Base-by-base conservation (phyloP, 805 yeast genomes). In the Sugiyamaella chiloensis region DNA sequence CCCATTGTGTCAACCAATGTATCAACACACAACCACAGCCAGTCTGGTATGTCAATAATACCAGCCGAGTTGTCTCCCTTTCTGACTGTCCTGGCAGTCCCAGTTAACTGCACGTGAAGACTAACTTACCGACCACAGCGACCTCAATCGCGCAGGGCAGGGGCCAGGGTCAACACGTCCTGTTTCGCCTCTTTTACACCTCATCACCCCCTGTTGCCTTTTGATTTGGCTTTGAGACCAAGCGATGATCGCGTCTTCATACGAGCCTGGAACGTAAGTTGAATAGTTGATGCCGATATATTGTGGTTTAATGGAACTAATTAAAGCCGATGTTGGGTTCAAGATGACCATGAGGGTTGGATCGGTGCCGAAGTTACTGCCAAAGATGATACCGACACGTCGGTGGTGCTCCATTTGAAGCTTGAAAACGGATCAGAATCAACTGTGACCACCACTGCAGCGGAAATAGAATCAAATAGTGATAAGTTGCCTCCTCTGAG, bases 401-500 rank as follows among this genome's bases (percentile, higher is more conserved):
- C 75, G 57, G 74, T 74, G 52, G 63, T 66, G 34, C 65, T 85
- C 42, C 75, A 68, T 46, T 70, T 86, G 34, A 70, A 66, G 24
- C 62, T 76, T n/a, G 89, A 81, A 50, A 65, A 68, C 51, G 81
- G 76, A 7, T 43, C 49, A 4, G 55, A 52, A 17, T 42, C 46
- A 27, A 47, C 55, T 5, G 51, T 61, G 30, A 53, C 53, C 6
- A 60, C 60, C 41, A 45, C 63, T 16, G 51, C 42, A 24, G 52
- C 40, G 7, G 63, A 35, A 52, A 61, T 56, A 60, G 81, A 54
- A 69, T 70, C 55, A 53, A 63, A 66, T 47, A 76, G 76, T 42
- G 77, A 81, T 46, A 76, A 76, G 45, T 72, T 87, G 47, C 96
- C 96, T 3, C 80, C 88, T 26, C 75, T 90, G 63, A 78, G 96